Evolutionary conservation across 495 filamentous ascomycete genomes (phyloP), one percentile per base, ranked within the genome.

Genomic region (Acidiella bohemica): DNA sequence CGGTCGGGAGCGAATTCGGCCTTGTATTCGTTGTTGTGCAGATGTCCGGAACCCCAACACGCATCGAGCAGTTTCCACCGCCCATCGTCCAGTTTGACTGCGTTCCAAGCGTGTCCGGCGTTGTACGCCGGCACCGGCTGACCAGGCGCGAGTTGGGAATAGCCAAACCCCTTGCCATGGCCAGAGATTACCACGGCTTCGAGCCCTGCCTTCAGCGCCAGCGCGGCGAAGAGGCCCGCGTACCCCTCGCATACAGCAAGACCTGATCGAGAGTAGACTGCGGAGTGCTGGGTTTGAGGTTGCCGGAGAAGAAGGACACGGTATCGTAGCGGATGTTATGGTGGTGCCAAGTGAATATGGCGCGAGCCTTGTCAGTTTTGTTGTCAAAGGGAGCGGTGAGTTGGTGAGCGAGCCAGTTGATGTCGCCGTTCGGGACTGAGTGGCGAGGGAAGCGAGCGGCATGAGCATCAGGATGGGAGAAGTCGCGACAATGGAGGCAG

Each of bases 301-400:
- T 72, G 30, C 75, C 67, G 42, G 68, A 71, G 56, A 87, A 86
- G 65, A 94, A 90, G 29, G 73, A 67, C 25, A 73, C 61, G 4
- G 71, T 67, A 57, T 97, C 81, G 60, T 97, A 97, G 32, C 65
- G 64, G 44, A 97, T 75, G 53, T 95, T 96, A 59, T 97, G 79
- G 59, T 96, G 90, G 32, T 84, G 70, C 90, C 87, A 97, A 6
- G 84, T 82, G 58, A 97, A 97, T 42, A 97, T 80, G 7, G 70
- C 80, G 12, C 90, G 73, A 9, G 90, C 87, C 60, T 93, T 93
- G 57, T 96, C 90, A 2, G 87, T 93, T 0, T 59, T 48, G 2
- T 81, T 90, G 5, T 73, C 59, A 56, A 95, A 95, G 1, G 84
- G 84, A 6, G 67, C 58, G 34, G 83, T 88, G 18, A 96, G 71